Evolutionary conservation across 2,329 filamentous ascomycete genomes (phyloP), one percentile per base, ranked within the genome.

Genomic region (Camillea tinctor): DNA sequence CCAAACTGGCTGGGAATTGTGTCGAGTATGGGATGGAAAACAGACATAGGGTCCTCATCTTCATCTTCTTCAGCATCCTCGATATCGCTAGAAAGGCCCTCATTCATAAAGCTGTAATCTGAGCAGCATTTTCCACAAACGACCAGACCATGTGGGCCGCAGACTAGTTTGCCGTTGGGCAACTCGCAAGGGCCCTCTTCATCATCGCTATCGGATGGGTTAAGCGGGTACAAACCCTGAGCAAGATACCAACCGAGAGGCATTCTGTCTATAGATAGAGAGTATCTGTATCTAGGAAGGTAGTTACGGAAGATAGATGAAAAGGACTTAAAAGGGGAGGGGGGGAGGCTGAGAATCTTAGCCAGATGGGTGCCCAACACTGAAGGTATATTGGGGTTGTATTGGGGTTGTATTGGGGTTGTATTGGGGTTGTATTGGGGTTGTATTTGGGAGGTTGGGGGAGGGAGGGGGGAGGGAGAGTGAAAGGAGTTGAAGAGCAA

Each of bases 81-180:
- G 20, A 54, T 50, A 21, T 65, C 55, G 40, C 61, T 57, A 7
- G 26, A 30, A 30, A 30, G 26, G 13, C 13, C 13, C 7, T 30
- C 26, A 11, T 30, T 11, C 26, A 30, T 70, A 60, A 73, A 75
- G 65, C 68, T 74, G 65, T 74, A 78, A 60, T 77, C 75, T 2
- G 68, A 67, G 26, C 67, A 71, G 58, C 76, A 78, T 24, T 51
- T 67, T 9, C 64, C 61, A 60, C 76, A 78, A 24, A 62, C 13
- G 15, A 73, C 70, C 5, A 73, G 57, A 21, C 72, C 67, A 59
- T 77, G 75, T 0, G 68, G 64, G 21, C 72, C 66, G 54, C 76
- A 77, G 56, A 76, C 72, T 24, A 78, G 57, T n/a, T 69, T 68
- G 23, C 76, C 75, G 56, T 75, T 52, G 0, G 74, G 69, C 15